Evolutionary conservation across 2,329 filamentous ascomycete genomes (phyloP).

Genomic region (Hymenoscyphus albidus): DNA sequence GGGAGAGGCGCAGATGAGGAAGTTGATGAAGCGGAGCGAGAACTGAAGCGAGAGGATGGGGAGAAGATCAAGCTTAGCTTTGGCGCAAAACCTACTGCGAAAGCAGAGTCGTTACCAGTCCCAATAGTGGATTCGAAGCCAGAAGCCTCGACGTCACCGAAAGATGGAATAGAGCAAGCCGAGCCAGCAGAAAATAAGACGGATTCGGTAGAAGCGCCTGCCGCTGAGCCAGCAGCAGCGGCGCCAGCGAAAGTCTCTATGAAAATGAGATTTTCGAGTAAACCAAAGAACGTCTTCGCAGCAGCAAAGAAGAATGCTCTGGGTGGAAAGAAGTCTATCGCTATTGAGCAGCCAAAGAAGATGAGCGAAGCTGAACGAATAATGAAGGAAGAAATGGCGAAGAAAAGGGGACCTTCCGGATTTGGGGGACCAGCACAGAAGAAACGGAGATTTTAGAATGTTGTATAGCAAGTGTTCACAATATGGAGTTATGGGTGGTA

Average conservation of each 20-base stretch:
- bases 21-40: conserved; percentile 42
- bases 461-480: conserved; percentile 1
- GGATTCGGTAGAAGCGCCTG: conserved; percentile 13
- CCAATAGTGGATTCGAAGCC: background rate
- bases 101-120: conserved; percentile 15
- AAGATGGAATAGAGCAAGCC: background rate
- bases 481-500: background rate
- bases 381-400: conserved; percentile 80
- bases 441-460: conserved; percentile 43
- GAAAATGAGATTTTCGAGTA: conserved; percentile 61
- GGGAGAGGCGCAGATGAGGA: conserved; percentile 39
- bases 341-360: conserved; percentile 65
- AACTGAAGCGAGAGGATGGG: conserved; percentile 61
- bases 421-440: conserved; percentile 51
- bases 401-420: conserved; percentile 47
- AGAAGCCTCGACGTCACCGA: conserved; percentile 2
- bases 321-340: conserved; percentile 57
- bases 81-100: conserved; percentile 39
- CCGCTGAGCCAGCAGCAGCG: conserved; percentile 18
- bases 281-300: conserved; percentile 74
- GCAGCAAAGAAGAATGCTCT: conserved; percentile 66
- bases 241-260: conserved; percentile 51
- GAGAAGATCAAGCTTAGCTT: conserved; percentile 73
- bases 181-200: conserved; percentile 9
- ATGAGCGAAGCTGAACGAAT: conserved; percentile 86